These are phyloP conservation scores for Kurtzmaniella fragi DNA, from an alignment of 805 yeast genomes.

Conservation along the genomic window DNA sequence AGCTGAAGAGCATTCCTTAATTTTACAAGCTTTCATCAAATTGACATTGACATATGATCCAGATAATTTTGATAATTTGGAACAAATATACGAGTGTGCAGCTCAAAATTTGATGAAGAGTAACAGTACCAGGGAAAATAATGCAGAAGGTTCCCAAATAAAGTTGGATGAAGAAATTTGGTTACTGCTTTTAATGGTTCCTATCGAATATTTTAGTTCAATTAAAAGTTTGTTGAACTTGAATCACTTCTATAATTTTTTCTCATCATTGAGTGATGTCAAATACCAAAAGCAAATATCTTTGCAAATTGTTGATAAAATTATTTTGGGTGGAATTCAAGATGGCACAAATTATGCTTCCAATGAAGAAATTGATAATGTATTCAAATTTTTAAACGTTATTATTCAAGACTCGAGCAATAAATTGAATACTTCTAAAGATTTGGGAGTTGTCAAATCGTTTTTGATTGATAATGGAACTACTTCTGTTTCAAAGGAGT, in stretches of 20 bases:
- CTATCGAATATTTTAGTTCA: conserved; percentile 40
- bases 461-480: conserved; percentile 25
- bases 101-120: conserved; percentile 26
- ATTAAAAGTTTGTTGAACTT: conserved; percentile 40
- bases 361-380: conserved; percentile 50
- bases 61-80: conserved; percentile 52
- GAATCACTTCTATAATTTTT: conserved; percentile 49
- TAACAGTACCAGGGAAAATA: conserved; percentile 3
- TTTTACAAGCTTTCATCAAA: conserved; percentile 62
- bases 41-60: conserved; percentile 67
- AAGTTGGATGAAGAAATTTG: conserved; percentile 31
- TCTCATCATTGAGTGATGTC: conserved; percentile 44
- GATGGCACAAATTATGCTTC: conserved; percentile 19
- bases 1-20: conserved; percentile 55
- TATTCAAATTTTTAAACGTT: conserved; percentile 55
- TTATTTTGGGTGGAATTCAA: conserved; percentile 36
- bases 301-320: conserved; percentile 53
- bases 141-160: conserved; percentile 7
- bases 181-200: conserved; percentile 43
- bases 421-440: conserved; percentile 29
- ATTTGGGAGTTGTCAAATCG: conserved; percentile 34
- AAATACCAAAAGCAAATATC: conserved; percentile 55
- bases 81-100: conserved; percentile 57
- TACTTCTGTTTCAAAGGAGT: conserved; percentile 28
- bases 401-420: conserved; percentile 38